Conservation (phyloP, 2,329 filamentous ascomycete genomes). For the Colletotrichum sp. region DNA sequence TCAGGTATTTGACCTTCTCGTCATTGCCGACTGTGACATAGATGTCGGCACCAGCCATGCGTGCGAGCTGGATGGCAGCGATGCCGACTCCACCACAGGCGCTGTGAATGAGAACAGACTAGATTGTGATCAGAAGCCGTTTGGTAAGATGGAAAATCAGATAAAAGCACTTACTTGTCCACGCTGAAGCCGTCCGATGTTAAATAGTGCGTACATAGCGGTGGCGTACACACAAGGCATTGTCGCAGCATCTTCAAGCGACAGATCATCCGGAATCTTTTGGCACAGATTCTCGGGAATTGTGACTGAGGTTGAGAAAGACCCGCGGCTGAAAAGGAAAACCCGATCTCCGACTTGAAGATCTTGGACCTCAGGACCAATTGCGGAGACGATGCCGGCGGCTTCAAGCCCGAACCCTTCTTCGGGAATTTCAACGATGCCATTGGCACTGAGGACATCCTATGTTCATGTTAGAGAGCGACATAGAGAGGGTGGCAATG, state of each 20-base stretch:
- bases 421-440: not conserved
- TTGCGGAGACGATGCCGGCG: not conserved
- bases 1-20: constrained; percentile 39
- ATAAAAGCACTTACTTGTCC: constrained; percentile 20
- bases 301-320: not conserved
- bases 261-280: constrained; percentile 31
- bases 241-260: constrained; percentile 29
- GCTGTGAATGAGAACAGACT: constrained; percentile 20
- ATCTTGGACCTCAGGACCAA: not conserved
- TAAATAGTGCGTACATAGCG: constrained; percentile 25
- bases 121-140: constrained; percentile 8
- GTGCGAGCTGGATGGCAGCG: not conserved
- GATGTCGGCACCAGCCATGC: constrained; percentile 23
- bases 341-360: constrained; percentile 31
- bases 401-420: not conserved
- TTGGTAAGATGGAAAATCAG: accelerated
- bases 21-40: constrained; percentile 40
- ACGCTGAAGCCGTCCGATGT: constrained; percentile 21
- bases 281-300: not conserved
- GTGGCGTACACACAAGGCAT: constrained; percentile 35
- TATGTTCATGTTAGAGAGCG: not conserved
- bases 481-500: not conserved
- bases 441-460: not conserved
- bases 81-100: not conserved
- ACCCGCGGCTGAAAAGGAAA: constrained; percentile 1